Conservation (phyloP, 164 flowering plant species). For the Kalanchoe fedtschenkoi region DNA sequence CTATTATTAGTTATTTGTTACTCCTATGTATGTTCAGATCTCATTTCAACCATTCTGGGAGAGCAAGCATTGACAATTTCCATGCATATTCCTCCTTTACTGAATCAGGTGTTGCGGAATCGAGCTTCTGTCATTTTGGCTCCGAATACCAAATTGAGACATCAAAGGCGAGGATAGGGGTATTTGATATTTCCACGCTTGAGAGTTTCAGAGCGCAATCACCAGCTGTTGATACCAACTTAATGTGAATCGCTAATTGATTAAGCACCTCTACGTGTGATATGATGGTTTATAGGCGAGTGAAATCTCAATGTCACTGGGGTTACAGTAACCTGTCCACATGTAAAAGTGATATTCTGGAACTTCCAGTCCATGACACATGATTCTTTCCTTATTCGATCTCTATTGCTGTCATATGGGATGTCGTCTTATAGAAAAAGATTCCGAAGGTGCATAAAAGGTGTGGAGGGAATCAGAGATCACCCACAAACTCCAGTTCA, state of each 20-base stretch:
- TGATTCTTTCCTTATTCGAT: too few species aligned
- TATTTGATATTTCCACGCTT: not conserved
- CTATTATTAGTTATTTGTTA: not conserved
- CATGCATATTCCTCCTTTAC: not conserved
- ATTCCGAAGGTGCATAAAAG: too few species aligned
- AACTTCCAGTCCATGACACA: too few species aligned
- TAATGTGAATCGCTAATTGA: not conserved
- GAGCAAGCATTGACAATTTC: not conserved
- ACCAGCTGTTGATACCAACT: not conserved
- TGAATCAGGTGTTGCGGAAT: not conserved
- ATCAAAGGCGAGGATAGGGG: not conserved
- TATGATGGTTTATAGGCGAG: too few species aligned
- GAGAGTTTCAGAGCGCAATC: not conserved
- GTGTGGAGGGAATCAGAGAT: too few species aligned
- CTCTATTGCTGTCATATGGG: too few species aligned
- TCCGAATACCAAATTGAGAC: not conserved
- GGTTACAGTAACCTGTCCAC: not conserved
- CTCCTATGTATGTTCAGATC: not conserved
- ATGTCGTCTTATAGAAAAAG: too few species aligned
- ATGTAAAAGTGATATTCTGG: too few species aligned
- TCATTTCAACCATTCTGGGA: not conserved
- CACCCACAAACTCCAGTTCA: too few species aligned
- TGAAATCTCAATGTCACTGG: not conserved
- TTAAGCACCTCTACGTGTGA: not conserved
- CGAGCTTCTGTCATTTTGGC: conserved; percentile 1